These are phyloP conservation scores for Flammula alnicola DNA, from an alignment of 1,284 basidiomycete species.

Conservation along the genomic window DNA sequence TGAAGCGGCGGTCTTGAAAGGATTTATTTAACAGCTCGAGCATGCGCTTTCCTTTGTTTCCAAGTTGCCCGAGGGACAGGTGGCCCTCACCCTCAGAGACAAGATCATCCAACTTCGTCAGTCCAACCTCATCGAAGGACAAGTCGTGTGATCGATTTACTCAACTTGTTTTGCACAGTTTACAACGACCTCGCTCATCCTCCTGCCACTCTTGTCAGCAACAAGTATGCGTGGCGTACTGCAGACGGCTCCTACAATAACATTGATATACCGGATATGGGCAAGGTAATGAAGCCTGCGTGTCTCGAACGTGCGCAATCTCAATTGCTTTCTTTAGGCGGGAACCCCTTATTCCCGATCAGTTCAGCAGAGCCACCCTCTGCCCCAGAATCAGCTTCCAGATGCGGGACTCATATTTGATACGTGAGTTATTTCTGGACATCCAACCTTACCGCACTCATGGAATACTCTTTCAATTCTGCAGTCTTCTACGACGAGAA, in stretches of 20 bases:
- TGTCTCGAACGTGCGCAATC: no score
- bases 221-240: constrained; percentile 64
- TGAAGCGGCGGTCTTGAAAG: neutral
- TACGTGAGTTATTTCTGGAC: constrained; percentile 42
- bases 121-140: constrained; percentile 33
- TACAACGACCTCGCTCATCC: constrained; percentile 83
- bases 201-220: constrained; percentile 66
- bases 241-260: constrained; percentile 83
- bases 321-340: constrained; percentile 40
- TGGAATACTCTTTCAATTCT: neutral
- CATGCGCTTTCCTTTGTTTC: constrained; percentile 67
- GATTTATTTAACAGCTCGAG: constrained; percentile 73
- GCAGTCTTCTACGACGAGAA: constrained; percentile 60
- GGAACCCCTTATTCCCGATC: constrained; percentile 77
- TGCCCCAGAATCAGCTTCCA: constrained; percentile 70
- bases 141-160: neutral
- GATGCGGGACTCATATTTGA: constrained; percentile 83
- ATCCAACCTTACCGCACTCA: neutral
- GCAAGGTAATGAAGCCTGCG: constrained; percentile 45
- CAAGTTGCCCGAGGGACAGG: constrained; percentile 53
- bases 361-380: constrained; percentile 71
- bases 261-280: constrained; percentile 68
- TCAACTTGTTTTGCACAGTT: constrained; percentile 57
- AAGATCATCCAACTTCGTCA: constrained; percentile 60
- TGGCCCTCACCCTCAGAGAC: constrained; percentile 53